Percentiles rank a stretch among this genome's conserved stretches.
phyloP scores from a whole-genome alignment of 768 basidiomycete genomes.

The Suillus subalutaceus region DNA sequence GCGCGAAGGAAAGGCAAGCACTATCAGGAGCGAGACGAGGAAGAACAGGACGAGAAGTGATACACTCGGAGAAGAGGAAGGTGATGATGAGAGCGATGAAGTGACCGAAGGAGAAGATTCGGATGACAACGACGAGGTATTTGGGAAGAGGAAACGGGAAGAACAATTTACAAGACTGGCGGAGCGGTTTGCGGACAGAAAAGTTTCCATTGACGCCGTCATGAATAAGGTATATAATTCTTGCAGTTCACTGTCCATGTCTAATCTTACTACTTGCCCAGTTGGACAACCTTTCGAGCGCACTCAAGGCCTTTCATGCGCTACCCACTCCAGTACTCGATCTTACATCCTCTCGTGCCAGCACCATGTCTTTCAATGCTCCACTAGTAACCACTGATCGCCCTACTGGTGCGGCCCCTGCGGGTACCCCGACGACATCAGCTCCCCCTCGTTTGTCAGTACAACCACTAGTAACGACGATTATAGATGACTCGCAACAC shows the following conservation, averaged over 20 bases:
- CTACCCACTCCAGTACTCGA: conserved; percentile 45
- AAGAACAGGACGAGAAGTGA: conserved; percentile 32
- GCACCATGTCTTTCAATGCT: conserved; percentile 32
- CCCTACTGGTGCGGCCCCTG: not conserved
- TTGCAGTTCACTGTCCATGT: not conserved
- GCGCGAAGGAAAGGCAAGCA: conserved; percentile 20
- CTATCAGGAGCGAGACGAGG: conserved; percentile 18
- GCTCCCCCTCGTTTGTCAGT: not conserved
- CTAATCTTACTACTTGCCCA: conserved; percentile 12
- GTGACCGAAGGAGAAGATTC: conserved; percentile 44
- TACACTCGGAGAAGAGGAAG: conserved; percentile 37
- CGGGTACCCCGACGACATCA: conserved; percentile 1
- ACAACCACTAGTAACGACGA: conserved; percentile 17
- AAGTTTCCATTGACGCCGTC: conserved; percentile 67
- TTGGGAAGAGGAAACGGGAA: conserved; percentile 57
- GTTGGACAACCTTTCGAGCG: conserved; percentile 35
- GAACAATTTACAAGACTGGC: conserved; percentile 71
- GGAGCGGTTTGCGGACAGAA: conserved; percentile 69
- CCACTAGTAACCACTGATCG: not conserved
- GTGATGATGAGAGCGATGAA: conserved; percentile 31
- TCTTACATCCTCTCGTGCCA: conserved; percentile 31
- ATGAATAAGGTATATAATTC: conserved; percentile 64
- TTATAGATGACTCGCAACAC: conserved; percentile 23
- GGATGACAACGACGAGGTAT: conserved; percentile 40
- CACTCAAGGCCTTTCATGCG: conserved; percentile 47